Conservation (phyloP, 495 filamentous ascomycete species). For the Aspergillus conjunctus region DNA sequence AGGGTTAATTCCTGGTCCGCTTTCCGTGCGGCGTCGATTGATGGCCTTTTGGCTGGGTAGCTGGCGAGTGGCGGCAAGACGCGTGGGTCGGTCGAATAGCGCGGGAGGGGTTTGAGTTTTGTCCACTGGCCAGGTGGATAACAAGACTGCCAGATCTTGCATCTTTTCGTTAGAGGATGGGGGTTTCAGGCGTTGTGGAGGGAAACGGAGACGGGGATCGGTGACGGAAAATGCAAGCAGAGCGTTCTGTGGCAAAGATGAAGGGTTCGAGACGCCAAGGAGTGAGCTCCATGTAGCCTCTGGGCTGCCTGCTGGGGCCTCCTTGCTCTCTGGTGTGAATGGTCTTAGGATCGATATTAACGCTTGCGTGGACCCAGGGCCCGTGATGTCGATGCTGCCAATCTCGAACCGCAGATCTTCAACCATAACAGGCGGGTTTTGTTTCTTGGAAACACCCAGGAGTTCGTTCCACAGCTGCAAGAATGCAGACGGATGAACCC, state of each 20-base stretch:
- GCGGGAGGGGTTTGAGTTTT: constrained; percentile 50
- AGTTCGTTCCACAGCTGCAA: constrained; percentile 79
- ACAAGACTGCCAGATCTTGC: constrained; percentile 54
- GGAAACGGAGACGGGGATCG: constrained; percentile 81
- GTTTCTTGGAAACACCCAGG: constrained; percentile 66
- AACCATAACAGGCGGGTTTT: constrained; percentile 71
- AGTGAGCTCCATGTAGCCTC: constrained; percentile 64
- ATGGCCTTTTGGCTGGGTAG: constrained; percentile 83
- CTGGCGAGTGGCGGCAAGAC: constrained; percentile 60
- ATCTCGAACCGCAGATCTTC: constrained; percentile 93
- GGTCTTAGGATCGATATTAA: constrained; percentile 72
- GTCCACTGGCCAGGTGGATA: constrained; percentile 74
- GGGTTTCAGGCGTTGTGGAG: constrained; percentile 47
- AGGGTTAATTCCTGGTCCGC: constrained; percentile 65
- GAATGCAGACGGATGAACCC: constrained; percentile 89
- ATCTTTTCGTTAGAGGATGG: constrained; percentile 41
- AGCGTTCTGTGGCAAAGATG: constrained; percentile 70
- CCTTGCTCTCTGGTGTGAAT: constrained; percentile 32
- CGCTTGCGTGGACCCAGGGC: constrained; percentile 81
- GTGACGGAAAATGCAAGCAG: constrained; percentile 70
- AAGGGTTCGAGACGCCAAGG: constrained; percentile 70
- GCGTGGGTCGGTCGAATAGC: constrained; percentile 69
- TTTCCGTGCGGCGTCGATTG: constrained; percentile 76
- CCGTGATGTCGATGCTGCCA: constrained; percentile 87
- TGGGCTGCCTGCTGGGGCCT: constrained; percentile 42